Conservation (phyloP, 805 yeast genomes). For the Brettanomyces sp. region DNA sequence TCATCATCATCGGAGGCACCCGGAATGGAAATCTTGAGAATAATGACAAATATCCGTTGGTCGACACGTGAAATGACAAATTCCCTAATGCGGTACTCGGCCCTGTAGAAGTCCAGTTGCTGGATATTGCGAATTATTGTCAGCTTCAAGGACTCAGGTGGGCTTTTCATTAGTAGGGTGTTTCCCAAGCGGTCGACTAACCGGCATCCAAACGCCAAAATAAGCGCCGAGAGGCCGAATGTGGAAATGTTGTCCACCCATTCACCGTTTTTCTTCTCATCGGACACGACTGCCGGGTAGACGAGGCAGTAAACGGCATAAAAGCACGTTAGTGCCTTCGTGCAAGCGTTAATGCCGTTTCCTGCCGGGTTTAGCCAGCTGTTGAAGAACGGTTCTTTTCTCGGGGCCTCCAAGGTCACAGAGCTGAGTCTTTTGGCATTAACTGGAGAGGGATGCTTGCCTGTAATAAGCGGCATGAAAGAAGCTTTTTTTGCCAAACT, state of each 20-base stretch:
- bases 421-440: constrained; percentile 18
- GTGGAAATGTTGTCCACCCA: constrained; percentile 18
- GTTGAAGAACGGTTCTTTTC: constrained; percentile 4
- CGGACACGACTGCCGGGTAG: constrained; percentile 15
- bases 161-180: constrained; percentile 44
- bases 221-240: constrained; percentile 14
- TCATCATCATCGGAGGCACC: constrained; percentile 75
- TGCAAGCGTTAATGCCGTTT: constrained; percentile 27
- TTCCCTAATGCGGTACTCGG: constrained; percentile 36
- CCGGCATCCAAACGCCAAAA: constrained; percentile 19
- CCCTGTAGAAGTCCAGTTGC: constrained; percentile 41
- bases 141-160: constrained; percentile 27
- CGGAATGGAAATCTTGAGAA: constrained; percentile 45
- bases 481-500: too few species aligned
- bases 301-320: constrained; percentile 23
- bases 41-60: constrained; percentile 47
- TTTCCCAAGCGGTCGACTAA: constrained; percentile 44
- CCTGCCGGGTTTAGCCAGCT: constrained; percentile 3
- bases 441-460: constrained; percentile 4
- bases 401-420: constrained; percentile 18
- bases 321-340: constrained; percentile 33
- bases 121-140: constrained; percentile 36
- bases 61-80: constrained; percentile 55
- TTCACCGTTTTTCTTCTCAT: constrained; percentile 6
- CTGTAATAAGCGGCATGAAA: background rate